Percentiles rank a stretch among this genome's conserved stretches.
Conservation (phyloP, 2,329 filamentous ascomycete genomes). For the Fusarium multiceps region DNA sequence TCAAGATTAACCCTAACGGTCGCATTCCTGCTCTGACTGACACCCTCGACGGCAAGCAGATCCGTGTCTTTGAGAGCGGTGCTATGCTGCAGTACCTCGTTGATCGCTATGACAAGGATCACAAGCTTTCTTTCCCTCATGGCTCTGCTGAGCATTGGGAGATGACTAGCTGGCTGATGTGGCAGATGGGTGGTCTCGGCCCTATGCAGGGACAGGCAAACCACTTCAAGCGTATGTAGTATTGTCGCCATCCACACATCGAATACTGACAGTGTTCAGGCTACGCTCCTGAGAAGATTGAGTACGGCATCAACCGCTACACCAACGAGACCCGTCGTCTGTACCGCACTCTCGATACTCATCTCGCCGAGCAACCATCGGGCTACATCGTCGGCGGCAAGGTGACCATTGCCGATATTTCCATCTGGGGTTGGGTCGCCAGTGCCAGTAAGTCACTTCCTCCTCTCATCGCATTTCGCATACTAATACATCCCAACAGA, state of each 20-base stretch:
- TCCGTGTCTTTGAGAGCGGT: conserved; percentile 85
- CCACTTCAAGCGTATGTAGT: conserved; percentile 74
- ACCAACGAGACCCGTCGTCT: conserved; percentile 84
- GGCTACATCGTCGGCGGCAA: conserved; percentile 75
- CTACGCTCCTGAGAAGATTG: conserved; percentile 84
- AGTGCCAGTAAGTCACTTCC: conserved; percentile 53
- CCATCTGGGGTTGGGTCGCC: conserved; percentile 82
- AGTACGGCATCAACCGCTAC: conserved; percentile 86
- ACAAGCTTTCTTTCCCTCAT: conserved; percentile 83
- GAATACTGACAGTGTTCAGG: conserved; percentile 48
- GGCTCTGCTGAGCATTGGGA: conserved; percentile 82
- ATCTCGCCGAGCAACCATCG: conserved; percentile 68
- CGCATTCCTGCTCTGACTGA: conserved; percentile 91
- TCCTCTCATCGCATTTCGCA: rapidly evolving
- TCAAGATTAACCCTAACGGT: conserved; percentile 92
- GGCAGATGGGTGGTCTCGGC: conserved; percentile 82
- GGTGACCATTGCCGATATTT: conserved; percentile 81
- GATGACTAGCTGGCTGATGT: conserved; percentile 80
- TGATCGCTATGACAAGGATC: conserved; percentile 81
- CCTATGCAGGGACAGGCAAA: conserved; percentile 87
- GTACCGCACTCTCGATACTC: conserved; percentile 80
- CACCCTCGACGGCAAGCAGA: conserved; percentile 78
- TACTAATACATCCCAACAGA: conserved; percentile 39
- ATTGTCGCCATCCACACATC: rapidly evolving
- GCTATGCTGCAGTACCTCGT: conserved; percentile 87